phyloP scores from a whole-genome alignment of 352 stramenopile genomes.

The Phytopythium montanum region DNA sequence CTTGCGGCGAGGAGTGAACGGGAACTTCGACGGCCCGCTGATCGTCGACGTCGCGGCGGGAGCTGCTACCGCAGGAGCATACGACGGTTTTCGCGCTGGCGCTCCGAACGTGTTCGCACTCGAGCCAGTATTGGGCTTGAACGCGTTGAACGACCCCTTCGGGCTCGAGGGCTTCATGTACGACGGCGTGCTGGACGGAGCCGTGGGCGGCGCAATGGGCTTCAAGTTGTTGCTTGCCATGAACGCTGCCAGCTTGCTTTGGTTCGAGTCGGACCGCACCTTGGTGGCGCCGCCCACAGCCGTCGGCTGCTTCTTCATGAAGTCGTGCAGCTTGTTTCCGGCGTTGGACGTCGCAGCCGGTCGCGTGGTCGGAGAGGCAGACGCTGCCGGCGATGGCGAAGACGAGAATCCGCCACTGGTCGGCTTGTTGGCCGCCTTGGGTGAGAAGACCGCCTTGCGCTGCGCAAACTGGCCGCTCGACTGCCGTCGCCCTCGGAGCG shows the following conservation, averaged over 20 bases:
- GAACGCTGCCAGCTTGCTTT: conserved; percentile 81
- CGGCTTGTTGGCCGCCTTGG: conserved; percentile 24
- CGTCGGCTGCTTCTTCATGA: conserved; percentile 71
- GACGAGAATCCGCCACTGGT: conserved; percentile 10
- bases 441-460: conserved; percentile 57
- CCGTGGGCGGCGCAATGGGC: conserved; percentile 23
- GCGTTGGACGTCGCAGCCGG: conserved; percentile 16
- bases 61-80: conserved; percentile 5
- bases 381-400: conserved; percentile 11
- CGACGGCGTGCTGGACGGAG: conserved; percentile 14
- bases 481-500: conserved; percentile 21
- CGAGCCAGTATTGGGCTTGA: conserved; percentile 15
- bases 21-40: conserved; percentile 23
- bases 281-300: conserved; percentile 28
- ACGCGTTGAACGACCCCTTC: conserved; percentile 28
- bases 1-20: conserved; percentile 44
- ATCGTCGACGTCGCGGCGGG: conserved; percentile 2
- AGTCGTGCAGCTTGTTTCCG: conserved; percentile 68
- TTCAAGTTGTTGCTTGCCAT: conserved; percentile 52
- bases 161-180: conserved; percentile 8
- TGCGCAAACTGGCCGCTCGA: conserved; percentile 52
- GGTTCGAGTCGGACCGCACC: conserved; percentile 41
- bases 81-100: conserved; percentile 13
- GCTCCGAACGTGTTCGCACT: conserved; percentile 1
- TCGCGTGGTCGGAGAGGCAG: conserved; percentile 6